Evolutionary conservation across 768 basidiomycete species (phyloP), one percentile per base, ranked within the genome.

Genomic region (Udeniomyces megalosporus): DNA sequence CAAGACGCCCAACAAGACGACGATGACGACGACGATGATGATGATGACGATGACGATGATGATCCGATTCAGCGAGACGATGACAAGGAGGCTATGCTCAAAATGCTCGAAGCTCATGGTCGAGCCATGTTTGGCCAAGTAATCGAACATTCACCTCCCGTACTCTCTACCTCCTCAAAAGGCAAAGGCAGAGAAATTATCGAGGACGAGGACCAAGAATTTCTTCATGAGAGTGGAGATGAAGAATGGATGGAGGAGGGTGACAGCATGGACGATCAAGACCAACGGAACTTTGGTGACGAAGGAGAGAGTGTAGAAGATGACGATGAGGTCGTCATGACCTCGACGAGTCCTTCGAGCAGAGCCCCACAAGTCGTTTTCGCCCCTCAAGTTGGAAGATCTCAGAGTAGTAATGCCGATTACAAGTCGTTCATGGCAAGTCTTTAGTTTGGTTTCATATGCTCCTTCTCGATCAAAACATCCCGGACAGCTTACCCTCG

Each of bases 361-460:
- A 42, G 38, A 42, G 38, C 38, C 38, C 38, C 38, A 8, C 10
- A 42, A 17, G 38, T 42, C 38, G 38, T 42, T 8, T 42, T 42
- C 38, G 38, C 38, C 17, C 38, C 38, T 42, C 38, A 42, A 42
- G 17, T 42, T 42, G 38, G 38, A 8, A 8, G 38, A 42, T 42
- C 38, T 42, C 38, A 42, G 38, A 42, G 38, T 17, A 68, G 69
- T 7, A 70, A 70, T 49, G 67, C 71, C 20, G 73, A 74, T 45
- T 64, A 69, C n/a, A 67, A 70, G 56, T 70, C 72, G 12, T 74
- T 74, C 64, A 68, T 74, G 67, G 73, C n/a, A 32, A n/a, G 1
- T 17, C 6, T 7, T 28, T 34, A 20, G 24, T 8, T 26, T 50
- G 11, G 2, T n/a, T 38, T 6, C 35, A 0, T n/a, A 34, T 2